Evolutionary conservation across 2,329 filamentous ascomycete species (phyloP), one percentile per base, ranked within the genome.

Genomic region (Cladobotryum protrusum): DNA sequence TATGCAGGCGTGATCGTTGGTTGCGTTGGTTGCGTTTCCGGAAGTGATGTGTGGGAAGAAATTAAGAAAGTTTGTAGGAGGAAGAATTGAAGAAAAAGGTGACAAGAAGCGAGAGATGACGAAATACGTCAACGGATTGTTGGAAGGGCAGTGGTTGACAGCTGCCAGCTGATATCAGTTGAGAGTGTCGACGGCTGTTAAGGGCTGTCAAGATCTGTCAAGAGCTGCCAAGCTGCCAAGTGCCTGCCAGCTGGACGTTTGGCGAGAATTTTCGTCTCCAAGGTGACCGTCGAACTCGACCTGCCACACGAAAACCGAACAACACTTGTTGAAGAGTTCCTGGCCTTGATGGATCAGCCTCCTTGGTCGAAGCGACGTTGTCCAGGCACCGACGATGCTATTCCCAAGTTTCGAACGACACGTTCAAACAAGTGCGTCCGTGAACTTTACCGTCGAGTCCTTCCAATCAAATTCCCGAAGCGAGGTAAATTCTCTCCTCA

Each of bases 31-130:
- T 11, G n/a, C 36, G n/a, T 15, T 39, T n/a, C 36, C 24, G 24
- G n/a, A 15, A 15, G 18, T 43, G 24, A 32, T 32, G 39, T 9
- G 37, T 18, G 37, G 12, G 20, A 20, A 14, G 34, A 33, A 24
- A 15, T 12, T 40, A 45, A 50, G 33, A 41, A 33, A 36, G 29
- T 18, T 32, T 39, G 48, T n/a, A 32, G 35, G 45, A 43, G 48
- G 43, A 45, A 48, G 49, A 53, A 48, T 33, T 20, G 15, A 6
- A 35, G 20, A 52, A 20, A 35, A 37, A 32, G 19, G 37, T 34
- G 42, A 48, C 14, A 4, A 8, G 48, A 53, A 53, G 52, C 52
- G 52, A 53, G 45, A 45, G 18, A 52, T 52, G 52, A 45, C 45
- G 45, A 51, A 48, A 48, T 17, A 37, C 4, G 19, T 34, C 14